Base-by-base conservation (phyloP, 2,329 filamentous ascomycete genomes). In the Calonectria hongkongensis region DNA sequence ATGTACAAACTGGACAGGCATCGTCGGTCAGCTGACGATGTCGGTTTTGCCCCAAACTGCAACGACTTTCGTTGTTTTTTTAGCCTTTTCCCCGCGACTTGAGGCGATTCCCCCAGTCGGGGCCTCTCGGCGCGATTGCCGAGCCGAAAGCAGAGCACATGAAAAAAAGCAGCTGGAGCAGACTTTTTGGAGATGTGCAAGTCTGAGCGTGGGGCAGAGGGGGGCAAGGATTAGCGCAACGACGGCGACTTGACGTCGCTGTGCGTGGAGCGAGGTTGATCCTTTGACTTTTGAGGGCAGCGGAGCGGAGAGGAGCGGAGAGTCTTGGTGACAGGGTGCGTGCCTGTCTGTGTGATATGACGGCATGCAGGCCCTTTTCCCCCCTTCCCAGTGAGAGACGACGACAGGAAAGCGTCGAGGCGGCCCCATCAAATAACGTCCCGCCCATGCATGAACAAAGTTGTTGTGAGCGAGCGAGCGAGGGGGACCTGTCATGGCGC, bases 161-260 rank as follows among this genome's bases (percentile, higher is more conserved):
- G 64, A 18, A 21, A 43, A 21, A 21, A 30, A 54, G 39, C 63
- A 25, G 33, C 25, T 36, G n/a, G n/a, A 50, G 41, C 27, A 67
- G 18, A 36, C 28, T 12, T 48, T 12, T 25, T 48, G 43, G 25
- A 66, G 51, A 51, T 50, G 50, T 43, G 50, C 62, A 43, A 50
- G 27, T 58, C 43, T 36, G 43, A 43, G 45, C 28, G 66, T 51
- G 30, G 66, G 47, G 63, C 21, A 45, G 54, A 27, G 43, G 43
- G 48, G 28, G 67, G 62, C 16, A 33, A 47, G 25, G 47, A 62
- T 63, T 58, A 39, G 50, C 63, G 43, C 21, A 51, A 27, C 33
- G 62, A 45, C 51, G 60, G 62, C 18, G 68, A 66, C 50, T 70
- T 66, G 68, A 60, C 58, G 58, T 66, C 68, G 62, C n/a, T 43